phyloP scores from a whole-genome alignment of 306 rosid species.

The Glycine soja region DNA sequence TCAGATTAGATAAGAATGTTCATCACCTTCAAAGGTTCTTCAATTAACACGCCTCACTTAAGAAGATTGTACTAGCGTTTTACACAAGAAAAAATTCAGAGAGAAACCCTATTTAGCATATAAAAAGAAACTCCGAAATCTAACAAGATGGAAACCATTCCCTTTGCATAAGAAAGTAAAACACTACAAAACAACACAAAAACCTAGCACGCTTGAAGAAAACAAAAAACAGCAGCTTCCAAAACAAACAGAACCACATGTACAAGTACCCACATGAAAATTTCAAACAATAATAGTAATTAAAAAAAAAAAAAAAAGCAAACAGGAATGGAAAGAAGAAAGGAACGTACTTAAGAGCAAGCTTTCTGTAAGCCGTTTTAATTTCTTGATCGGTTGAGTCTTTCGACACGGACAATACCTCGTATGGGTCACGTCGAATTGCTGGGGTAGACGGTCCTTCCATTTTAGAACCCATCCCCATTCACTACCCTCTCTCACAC shows the following conservation, averaged over 20 bases:
- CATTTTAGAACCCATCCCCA: conserved; percentile 72
- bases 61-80: conserved; percentile 1
- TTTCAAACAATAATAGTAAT: neutral
- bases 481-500: conserved; percentile 21
- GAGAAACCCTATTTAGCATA: too few species aligned
- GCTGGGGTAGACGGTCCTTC: conserved; percentile 90
- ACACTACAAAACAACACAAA: conserved; percentile 5
- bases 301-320: neutral
- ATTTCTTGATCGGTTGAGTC: conserved; percentile 92
- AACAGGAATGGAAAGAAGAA: neutral
- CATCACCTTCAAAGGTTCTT: conserved; percentile 23
- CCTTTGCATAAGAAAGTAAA: conserved; percentile 17
- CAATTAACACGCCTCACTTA: conserved; percentile 7
- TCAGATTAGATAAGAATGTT: conserved; percentile 8
- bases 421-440: conserved; percentile 91
- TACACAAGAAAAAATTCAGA: conserved; percentile 7
- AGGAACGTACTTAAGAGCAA: conserved; percentile 85
- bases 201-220: neutral
- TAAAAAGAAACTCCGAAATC: neutral
- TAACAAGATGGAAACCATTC: neutral
- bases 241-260: conserved; percentile 13
- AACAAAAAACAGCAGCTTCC: conserved; percentile 37
- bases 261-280: neutral
- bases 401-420: conserved; percentile 74
- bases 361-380: conserved; percentile 91